A percentile compares a stretch with the other conserved stretches of the same genome.
Conservation (phyloP, 768 basidiomycete species). For the Pleurotus djamor region DNA sequence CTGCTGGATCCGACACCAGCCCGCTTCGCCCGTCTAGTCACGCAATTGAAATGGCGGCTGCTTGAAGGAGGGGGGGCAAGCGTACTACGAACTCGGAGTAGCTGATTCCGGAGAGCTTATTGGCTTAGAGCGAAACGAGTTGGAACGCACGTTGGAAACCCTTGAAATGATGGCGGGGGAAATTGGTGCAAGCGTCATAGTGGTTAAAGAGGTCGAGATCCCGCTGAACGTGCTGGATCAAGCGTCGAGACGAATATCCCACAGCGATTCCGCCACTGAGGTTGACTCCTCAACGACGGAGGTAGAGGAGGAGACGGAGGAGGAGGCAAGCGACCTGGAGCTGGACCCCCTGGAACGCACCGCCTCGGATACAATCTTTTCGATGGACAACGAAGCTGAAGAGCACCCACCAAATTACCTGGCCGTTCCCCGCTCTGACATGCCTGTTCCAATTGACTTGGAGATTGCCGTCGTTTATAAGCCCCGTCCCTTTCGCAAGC, state of each 20-base stretch:
- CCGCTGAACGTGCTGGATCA: slow-evolving; percentile 29
- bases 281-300: slow-evolving; percentile 24
- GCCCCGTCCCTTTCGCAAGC: slow-evolving; percentile 58
- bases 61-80: slow-evolving; percentile 80
- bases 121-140: slow-evolving; percentile 69
- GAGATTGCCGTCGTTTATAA: slow-evolving; percentile 75
- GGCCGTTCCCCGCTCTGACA: slow-evolving; percentile 13
- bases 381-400: slow-evolving; percentile 40
- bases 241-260: slow-evolving; percentile 31
- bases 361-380: slow-evolving; percentile 35
- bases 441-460: slow-evolving; percentile 46
- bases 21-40: slow-evolving; percentile 83
- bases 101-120: slow-evolving; percentile 87
- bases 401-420: slow-evolving; percentile 32
- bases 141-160: slow-evolving; percentile 81
- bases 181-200: slow-evolving; percentile 88
- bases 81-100: slow-evolving; percentile 82
- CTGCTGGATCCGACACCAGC: slow-evolving; percentile 74
- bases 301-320: slow-evolving; percentile 15
- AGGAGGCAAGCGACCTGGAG: slow-evolving; percentile 11
- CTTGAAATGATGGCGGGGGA: slow-evolving; percentile 94
- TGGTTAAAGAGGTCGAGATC: slow-evolving; percentile 87
- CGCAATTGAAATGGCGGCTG: slow-evolving; percentile 94
- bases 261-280: slow-evolving; percentile 28
- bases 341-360: slow-evolving; percentile 12